Percentiles rank a stretch among this genome's conserved stretches.
Evolutionary conservation across 768 basidiomycete genomes (phyloP).

Genomic region (Phaffia tasmanica): DNA sequence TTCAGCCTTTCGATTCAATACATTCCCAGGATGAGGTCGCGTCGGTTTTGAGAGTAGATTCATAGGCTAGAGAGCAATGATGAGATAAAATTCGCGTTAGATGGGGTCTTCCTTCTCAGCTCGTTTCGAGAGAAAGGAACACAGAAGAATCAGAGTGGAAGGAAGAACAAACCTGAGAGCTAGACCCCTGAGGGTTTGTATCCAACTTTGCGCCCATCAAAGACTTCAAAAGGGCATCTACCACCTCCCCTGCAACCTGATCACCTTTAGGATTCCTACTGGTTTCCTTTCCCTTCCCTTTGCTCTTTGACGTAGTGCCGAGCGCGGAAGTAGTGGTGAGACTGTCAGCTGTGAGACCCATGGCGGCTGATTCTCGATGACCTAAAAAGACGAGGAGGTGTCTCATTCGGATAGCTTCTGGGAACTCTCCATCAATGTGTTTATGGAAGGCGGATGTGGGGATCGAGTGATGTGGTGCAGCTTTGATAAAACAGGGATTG

Average conservation of each 20-base stretch:
- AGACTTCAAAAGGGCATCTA: constrained; percentile 19
- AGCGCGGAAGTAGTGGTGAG: not conserved
- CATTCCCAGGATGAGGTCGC: constrained; percentile 23
- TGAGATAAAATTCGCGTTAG: not conserved
- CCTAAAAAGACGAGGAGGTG: constrained; percentile 27
- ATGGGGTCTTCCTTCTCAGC: not conserved
- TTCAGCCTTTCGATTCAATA: constrained; percentile 13
- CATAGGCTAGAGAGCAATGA: not conserved
- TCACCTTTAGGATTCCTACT: constrained; percentile 1
- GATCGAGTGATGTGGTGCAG: constrained; percentile 20
- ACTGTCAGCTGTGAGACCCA: not conserved
- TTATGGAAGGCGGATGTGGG: constrained; percentile 17
- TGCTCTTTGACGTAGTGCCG: constrained; percentile 20
- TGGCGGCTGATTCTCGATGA: constrained; percentile 10
- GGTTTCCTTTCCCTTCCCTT: not conserved
- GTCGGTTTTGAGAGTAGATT: constrained; percentile 13
- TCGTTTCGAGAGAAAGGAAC: not conserved
- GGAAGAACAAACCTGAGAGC: constrained; percentile 1
- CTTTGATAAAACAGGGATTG: not conserved
- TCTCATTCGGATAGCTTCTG: constrained; percentile 25
- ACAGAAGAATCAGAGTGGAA: not conserved
- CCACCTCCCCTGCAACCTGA: constrained; percentile 12
- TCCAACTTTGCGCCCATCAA: constrained; percentile 20
- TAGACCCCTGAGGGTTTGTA: constrained; percentile 21
- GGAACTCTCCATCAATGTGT: constrained; percentile 23